These are phyloP conservation scores for Globisporangium carolinianum DNA, from an alignment of 352 stramenopile genomes.

Conservation along the genomic window DNA sequence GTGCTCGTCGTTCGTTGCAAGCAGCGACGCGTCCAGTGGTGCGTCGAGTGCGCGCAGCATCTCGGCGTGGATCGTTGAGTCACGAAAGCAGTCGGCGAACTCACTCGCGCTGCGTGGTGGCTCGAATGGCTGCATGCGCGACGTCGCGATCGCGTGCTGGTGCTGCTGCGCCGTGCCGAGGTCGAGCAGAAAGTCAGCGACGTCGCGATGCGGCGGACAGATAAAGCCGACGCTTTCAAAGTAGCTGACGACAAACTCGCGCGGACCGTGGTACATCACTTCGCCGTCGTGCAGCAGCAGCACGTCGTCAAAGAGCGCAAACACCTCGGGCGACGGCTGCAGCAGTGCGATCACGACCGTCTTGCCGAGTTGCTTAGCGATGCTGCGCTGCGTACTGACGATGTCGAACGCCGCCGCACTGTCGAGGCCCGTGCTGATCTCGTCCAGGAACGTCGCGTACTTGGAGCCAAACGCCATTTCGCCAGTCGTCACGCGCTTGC, in stretches of 20 bases:
- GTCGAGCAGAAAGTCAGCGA: slow-evolving; percentile 49
- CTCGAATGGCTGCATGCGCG: slow-evolving; percentile 13
- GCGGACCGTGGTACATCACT: slow-evolving; percentile 54
- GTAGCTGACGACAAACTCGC: slow-evolving; percentile 24
- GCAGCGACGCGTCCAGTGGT: slow-evolving; percentile 17
- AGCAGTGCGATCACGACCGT: slow-evolving; percentile 52
- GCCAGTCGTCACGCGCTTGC: slow-evolving; percentile 41
- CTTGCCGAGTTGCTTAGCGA: slow-evolving; percentile 30
- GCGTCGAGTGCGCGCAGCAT: slow-evolving; percentile 20
- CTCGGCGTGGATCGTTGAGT: slow-evolving; percentile 21
- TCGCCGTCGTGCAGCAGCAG: slow-evolving; percentile 51
- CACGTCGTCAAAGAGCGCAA: slow-evolving; percentile 50
- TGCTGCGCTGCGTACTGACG: slow-evolving; percentile 41
- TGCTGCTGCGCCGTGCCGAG: slow-evolving; percentile 32
- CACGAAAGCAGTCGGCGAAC: slow-evolving; percentile 23
- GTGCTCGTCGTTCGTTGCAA: slow-evolving; percentile 20
- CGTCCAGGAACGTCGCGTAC: slow-evolving; percentile 68
- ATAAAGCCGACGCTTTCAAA: slow-evolving; percentile 33
- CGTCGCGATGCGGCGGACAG: slow-evolving; percentile 33
- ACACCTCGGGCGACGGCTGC: slow-evolving; percentile 48
- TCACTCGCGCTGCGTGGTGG: slow-evolving; percentile 25
- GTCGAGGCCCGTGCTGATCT: slow-evolving; percentile 90
- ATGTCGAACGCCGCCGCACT: slow-evolving; percentile 88
- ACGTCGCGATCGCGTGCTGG: slow-evolving; percentile 22
- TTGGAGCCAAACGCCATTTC: slow-evolving; percentile 61